Evolutionary conservation across 2,329 filamentous ascomycete genomes (phyloP), one percentile per base, ranked within the genome.

Genomic region (Sarocladium kiliense): DNA sequence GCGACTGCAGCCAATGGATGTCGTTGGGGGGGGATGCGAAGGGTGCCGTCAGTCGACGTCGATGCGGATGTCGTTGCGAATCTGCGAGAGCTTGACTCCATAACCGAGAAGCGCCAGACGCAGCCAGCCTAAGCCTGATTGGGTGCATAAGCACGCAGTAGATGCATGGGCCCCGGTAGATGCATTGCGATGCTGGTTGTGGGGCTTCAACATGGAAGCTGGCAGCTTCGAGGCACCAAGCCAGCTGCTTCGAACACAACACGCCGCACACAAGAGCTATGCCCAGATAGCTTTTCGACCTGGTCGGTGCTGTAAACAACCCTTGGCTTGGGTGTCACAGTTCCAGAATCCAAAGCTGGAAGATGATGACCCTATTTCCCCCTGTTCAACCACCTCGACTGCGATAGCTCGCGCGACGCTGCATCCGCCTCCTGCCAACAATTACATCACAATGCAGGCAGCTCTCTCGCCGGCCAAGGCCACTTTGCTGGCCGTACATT

Each of bases 401-500:
- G 23, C 26, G 14, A 49, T 19, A 32, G 14, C 9, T 49, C 21
- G 10, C n/a, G 11, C n/a, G 9, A 25, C 10, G 9, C 44, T 30
- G 25, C 44, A 30, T 49, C 11, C 14, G 16, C n/a, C 21, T 30
- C 23, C 12, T 49, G 10, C 14, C 21, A 14, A n/a, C n/a, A n/a
- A 49, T 19, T 9, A 9, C n/a, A 19, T 23, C 30, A 30, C 49
- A 12, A 53, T 53, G 49, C 32, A 11, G 12, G 55, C 56, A 54
- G 66, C 71, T 44, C 74, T 89, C 55, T 85, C 86, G 11, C 76
- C 84, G 51, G 78, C 86, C 56, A 88, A 91, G 67, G 81, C 86
- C 60, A 74, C 91, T 56, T 80, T 94, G 56, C 79, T 93, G 51
- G 87, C 89, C 44, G 85, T 85, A 21, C 82, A 90, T 64, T 79